Base-by-base conservation (phyloP, 352 stramenopile species). In the Hyaloperonospora brassicae region DNA sequence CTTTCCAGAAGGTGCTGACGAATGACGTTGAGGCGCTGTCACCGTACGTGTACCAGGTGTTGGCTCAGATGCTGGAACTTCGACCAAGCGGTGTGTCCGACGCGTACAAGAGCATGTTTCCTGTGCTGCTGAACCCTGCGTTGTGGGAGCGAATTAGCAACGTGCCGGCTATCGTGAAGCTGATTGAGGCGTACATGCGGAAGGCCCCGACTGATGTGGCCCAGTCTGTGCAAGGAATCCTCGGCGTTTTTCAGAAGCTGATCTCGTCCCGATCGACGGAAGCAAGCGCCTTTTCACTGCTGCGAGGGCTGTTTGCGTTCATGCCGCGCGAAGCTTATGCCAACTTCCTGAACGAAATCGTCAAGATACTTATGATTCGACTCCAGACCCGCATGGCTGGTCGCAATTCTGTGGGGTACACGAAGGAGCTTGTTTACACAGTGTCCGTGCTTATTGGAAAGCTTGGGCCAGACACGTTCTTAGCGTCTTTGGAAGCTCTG, bases 31-130 rank as follows among this genome's bases (percentile, higher is more conserved):
- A 93, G 38, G 79, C 84, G 3, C 57, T 92, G 27, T 94, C 91
- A 21, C 96, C 97, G 9, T 99, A 99, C 57, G 96, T 99, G 4
- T 99, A 99, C 67, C 97, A 99, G 68, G 81, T 99, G n/a, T 68
- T 99, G 17, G 95, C 96, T 1, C 95, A 98, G 70, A 91, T 99
- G 57, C 79, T 99, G 25, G 96, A 98, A 52, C 89, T 98, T 46
- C 79, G 91, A 65, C 83, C 89, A 36, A 80, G 74, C 25, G 86
- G 81, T 10, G 68, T 95, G 5, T 97, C 87, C 1, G 61, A 86
- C n/a, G 90, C 92, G 12, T 99, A 98, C 74, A 90, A 84, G 58
- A 94, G 68, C 35, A 84, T 99, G 50, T 98, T 99, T 55, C 77
- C 86, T 22, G 84, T 96, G 27, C 67, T 99, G 23, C 64, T 99